Evolutionary conservation across 306 rosid species (phyloP), one percentile per base, ranked within the genome.

Genomic region (Albizia julibrissin): DNA sequence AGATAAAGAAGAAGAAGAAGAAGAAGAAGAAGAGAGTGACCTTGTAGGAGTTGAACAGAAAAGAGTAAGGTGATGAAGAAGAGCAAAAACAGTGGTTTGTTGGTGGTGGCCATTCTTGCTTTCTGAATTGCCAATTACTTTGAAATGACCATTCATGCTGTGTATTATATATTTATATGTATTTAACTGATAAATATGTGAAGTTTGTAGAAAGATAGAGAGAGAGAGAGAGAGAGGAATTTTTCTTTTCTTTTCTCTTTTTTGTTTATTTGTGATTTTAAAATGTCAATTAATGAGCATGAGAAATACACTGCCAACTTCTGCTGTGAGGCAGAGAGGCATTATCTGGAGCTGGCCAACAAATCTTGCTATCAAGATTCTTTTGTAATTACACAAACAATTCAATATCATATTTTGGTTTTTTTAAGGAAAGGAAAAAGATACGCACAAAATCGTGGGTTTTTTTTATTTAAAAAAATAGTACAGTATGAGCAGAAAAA

Each of bases 111-210:
- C 58, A 71, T 71, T 14, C 56, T 43, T 70, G 37, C 14, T 50
- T 70, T 43, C 34, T 70, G 75, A 22, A 26, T 12, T 78, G 80
- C 33, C 37, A 14, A 6, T 44, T 2, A 26, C 18, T 43, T 24
- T 71, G 75, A 71, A 24, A 71, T 43, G 75, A 43, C 75, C 37
- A 44, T 71, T 44, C n/a, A 70, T 70, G 21, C 34, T 22, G 21
- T 11, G 24, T 19, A 70, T 40, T n/a, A 59, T 26, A 58, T 21
- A 15, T 58, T 40, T n/a, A 59, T 26, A 58, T 21, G 31, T 58
- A 58, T 58, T 58, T 70, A 6, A 40, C 21, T 5, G 69, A 69
- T 6, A 1, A 5, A 40, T 1, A 42, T 2, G 24, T 22, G 65
- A 9, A 39, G 31, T 69, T n/a, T 39, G 50, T 39, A 40, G 74